phyloP scores from a whole-genome alignment of 108 stramenopile species.

The Parmales sp. region DNA sequence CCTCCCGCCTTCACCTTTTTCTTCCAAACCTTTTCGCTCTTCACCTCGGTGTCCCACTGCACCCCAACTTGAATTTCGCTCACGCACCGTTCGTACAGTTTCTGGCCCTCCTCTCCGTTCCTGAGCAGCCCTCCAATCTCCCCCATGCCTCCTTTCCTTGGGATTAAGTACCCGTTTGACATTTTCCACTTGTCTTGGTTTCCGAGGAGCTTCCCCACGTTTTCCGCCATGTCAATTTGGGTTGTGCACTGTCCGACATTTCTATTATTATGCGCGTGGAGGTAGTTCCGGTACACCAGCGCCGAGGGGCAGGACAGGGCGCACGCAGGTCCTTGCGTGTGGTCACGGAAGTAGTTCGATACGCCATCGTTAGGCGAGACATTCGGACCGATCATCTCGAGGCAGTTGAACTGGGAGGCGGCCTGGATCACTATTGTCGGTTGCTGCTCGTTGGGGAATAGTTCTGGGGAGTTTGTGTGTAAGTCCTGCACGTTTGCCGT shows the following conservation, averaged over 20 bases:
- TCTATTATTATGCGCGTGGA: slow-evolving; percentile 7
- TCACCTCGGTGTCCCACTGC: slow-evolving; percentile 18
- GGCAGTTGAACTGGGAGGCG: slow-evolving; percentile 41
- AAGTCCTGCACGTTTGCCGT: background rate
- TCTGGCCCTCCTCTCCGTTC: background rate
- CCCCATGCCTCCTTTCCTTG: background rate
- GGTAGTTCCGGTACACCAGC: slow-evolving; percentile 38
- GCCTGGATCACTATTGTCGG: slow-evolving; percentile 31
- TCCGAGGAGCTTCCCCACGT: slow-evolving; percentile 14
- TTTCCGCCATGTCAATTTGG: slow-evolving; percentile 17
- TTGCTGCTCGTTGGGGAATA: background rate
- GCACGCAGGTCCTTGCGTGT: slow-evolving; percentile 42
- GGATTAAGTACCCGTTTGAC: slow-evolving; percentile 9
- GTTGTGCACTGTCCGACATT: slow-evolving; percentile 3
- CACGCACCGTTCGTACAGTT: background rate
- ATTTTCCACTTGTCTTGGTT: background rate
- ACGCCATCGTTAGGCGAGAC: slow-evolving; percentile 31
- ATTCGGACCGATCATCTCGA: slow-evolving; percentile 30
- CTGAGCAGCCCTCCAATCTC: background rate
- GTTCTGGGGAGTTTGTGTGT: background rate
- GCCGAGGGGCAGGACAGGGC: slow-evolving; percentile 35
- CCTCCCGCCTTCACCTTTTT: too few species aligned
- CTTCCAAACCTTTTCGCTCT: too few species aligned
- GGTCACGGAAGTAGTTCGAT: slow-evolving; percentile 20
- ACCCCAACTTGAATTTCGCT: slow-evolving; percentile 13